Evolutionary conservation across 2,329 filamentous ascomycete genomes (phyloP).

Genomic region (Trichoderma koningii): DNA sequence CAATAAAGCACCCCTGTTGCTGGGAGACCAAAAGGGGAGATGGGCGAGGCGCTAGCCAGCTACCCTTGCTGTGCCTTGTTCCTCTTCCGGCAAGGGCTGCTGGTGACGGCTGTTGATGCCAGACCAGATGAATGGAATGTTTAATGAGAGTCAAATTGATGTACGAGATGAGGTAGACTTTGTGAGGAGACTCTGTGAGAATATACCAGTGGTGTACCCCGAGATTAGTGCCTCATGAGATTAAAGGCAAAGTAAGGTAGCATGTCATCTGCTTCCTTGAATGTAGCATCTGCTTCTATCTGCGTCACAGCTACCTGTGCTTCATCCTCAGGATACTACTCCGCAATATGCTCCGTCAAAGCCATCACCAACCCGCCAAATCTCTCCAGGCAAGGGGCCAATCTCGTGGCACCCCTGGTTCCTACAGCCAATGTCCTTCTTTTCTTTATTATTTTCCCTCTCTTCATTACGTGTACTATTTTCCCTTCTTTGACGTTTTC

Average conservation of each 20-base stretch:
- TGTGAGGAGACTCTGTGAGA: not conserved
- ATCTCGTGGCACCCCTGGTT: constrained; percentile 2
- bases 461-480: too few species aligned
- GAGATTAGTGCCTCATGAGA: not conserved
- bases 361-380: not conserved
- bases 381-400: not conserved
- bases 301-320: too few species aligned
- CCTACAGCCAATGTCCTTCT: constrained; percentile 13
- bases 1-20: constrained; percentile 17
- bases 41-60: constrained; percentile 18
- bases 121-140: constrained; percentile 10
- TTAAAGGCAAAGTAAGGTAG: too few species aligned
- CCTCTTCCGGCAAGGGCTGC: constrained; percentile 11
- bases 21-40: constrained; percentile 23
- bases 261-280: too few species aligned
- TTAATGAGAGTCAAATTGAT: constrained; percentile 6
- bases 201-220: not conserved
- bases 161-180: not conserved
- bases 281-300: not conserved
- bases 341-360: not conserved
- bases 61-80: not conserved
- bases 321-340: not conserved
- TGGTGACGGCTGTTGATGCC: constrained; percentile 17
- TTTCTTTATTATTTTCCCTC: not conserved
- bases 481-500: too few species aligned